A percentile compares a stretch with the other conserved stretches of the same genome.
phyloP scores from a whole-genome alignment of 441 rosid species.

The Brassica balearica region DNA sequence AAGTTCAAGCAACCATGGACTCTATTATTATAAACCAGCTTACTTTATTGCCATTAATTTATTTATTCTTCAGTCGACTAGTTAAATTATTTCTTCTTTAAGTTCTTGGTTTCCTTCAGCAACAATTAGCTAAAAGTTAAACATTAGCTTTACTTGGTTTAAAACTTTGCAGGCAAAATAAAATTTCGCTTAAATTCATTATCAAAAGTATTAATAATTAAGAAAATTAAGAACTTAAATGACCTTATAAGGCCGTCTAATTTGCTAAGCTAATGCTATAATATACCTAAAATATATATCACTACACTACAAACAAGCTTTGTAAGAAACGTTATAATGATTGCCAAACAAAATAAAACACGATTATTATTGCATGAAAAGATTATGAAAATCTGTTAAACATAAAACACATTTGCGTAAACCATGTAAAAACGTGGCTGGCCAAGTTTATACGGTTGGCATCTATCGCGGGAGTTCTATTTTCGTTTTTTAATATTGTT shows the following conservation, averaged over 20 bases:
- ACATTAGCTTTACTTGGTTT: slow-evolving; percentile 60
- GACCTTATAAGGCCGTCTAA: not conserved
- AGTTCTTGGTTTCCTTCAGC: slow-evolving; percentile 36
- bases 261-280: slow-evolving; percentile 1
- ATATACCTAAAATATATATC: not conserved
- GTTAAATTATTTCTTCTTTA: slow-evolving; percentile 7
- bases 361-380: not conserved
- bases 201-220: not conserved
- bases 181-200: slow-evolving; percentile 1
- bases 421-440: slow-evolving; percentile 34
- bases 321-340: not conserved
- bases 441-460: slow-evolving; percentile 46
- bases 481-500: slow-evolving; percentile 42
- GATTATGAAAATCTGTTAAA: slow-evolving; percentile 9
- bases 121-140: slow-evolving; percentile 65
- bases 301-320: not conserved
- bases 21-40: slow-evolving; percentile 47
- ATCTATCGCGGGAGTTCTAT: slow-evolving; percentile 46
- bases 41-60: slow-evolving; percentile 36
- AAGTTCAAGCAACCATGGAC: slow-evolving; percentile 79
- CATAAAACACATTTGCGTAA: slow-evolving; percentile 11
- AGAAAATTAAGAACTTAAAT: slow-evolving; percentile 4
- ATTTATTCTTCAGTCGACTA: not conserved
- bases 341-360: not conserved
- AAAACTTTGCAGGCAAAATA: slow-evolving; percentile 27